phyloP scores from a whole-genome alignment of 768 basidiomycete species.

The Calocybe gangraenosa region DNA sequence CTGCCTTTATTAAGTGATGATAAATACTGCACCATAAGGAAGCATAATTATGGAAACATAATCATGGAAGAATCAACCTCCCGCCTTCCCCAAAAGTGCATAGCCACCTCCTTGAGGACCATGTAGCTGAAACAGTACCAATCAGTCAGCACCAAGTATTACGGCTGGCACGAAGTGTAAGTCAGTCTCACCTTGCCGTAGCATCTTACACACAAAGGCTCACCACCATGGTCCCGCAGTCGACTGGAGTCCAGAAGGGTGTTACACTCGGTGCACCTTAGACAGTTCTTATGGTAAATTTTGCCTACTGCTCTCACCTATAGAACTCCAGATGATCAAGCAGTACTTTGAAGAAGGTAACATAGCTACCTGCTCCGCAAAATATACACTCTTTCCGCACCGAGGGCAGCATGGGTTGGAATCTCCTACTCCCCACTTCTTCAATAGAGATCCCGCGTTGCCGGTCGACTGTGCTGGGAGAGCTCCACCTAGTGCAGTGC shows the following conservation, averaged over 20 bases:
- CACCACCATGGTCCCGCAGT: slow-evolving; percentile 72
- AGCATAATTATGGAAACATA: no score
- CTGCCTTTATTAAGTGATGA: background rate
- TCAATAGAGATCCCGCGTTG: slow-evolving; percentile 32
- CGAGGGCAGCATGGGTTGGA: slow-evolving; percentile 62
- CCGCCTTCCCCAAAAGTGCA: slow-evolving; percentile 53
- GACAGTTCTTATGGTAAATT: slow-evolving; percentile 73
- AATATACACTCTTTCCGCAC: slow-evolving; percentile 77
- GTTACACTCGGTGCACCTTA: slow-evolving; percentile 73
- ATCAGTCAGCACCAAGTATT: background rate
- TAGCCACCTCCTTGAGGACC: slow-evolving; percentile 75
- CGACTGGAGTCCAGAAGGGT: slow-evolving; percentile 67
- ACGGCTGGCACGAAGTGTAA: background rate
- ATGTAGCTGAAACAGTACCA: slow-evolving; percentile 42
- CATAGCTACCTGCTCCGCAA: slow-evolving; percentile 68
- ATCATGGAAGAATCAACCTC: slow-evolving; percentile 20
- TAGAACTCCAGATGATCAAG: slow-evolving; percentile 3
- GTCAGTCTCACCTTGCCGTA: slow-evolving; percentile 53
- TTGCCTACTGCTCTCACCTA: slow-evolving; percentile 80
- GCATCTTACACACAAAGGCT: slow-evolving; percentile 67
- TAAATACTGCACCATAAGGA: background rate
- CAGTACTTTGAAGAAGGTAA: background rate
- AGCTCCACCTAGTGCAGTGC: slow-evolving; percentile 42
- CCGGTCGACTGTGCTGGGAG: slow-evolving; percentile 31
- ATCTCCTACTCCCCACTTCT: slow-evolving; percentile 41